Evolutionary conservation across 2,329 filamentous ascomycete species (phyloP).

Genomic region (Verticillium albo-atrum): DNA sequence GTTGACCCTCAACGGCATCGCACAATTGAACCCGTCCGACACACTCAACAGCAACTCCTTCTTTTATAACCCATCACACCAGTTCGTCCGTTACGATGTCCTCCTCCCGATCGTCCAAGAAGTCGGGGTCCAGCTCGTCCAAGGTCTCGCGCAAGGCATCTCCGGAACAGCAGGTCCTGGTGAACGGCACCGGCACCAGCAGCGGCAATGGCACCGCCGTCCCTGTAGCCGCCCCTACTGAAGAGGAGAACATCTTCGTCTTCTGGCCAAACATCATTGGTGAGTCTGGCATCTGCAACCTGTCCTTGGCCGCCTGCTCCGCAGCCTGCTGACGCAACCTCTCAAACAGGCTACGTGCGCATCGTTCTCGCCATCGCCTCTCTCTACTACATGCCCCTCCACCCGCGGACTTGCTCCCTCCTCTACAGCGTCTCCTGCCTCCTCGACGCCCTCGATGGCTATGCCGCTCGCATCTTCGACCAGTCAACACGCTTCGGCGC

Average conservation of each 20-base stretch:
- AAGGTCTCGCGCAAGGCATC: conserved; percentile 1
- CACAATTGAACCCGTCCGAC: neutral
- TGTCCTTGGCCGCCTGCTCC: neutral
- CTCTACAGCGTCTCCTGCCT: conserved; percentile 93
- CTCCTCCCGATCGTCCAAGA: neutral
- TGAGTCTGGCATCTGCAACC: conserved; percentile 31
- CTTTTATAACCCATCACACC: neutral
- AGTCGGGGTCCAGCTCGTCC: neutral
- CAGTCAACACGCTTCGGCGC: conserved; percentile 95
- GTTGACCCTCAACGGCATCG: neutral
- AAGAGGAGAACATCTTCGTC: conserved; percentile 71
- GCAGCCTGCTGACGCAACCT: neutral
- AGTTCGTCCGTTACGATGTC: neutral
- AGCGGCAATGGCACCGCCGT: conserved; percentile 34
- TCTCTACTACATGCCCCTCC: conserved; percentile 97
- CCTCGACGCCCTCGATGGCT: conserved; percentile 90
- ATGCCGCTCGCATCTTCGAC: conserved; percentile 74
- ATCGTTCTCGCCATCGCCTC: conserved; percentile 82
- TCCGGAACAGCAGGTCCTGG: neutral
- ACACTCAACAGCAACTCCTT: neutral
- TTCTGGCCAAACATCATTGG: conserved; percentile 81
- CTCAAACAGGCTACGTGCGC: conserved; percentile 63
- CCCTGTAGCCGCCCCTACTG: conserved; percentile 24
- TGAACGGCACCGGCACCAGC: conserved; percentile 28
- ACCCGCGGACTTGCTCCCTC: conserved; percentile 89